phyloP scores from a whole-genome alignment of 106 monocot species.

The Platanthera zijinensis region DNA sequence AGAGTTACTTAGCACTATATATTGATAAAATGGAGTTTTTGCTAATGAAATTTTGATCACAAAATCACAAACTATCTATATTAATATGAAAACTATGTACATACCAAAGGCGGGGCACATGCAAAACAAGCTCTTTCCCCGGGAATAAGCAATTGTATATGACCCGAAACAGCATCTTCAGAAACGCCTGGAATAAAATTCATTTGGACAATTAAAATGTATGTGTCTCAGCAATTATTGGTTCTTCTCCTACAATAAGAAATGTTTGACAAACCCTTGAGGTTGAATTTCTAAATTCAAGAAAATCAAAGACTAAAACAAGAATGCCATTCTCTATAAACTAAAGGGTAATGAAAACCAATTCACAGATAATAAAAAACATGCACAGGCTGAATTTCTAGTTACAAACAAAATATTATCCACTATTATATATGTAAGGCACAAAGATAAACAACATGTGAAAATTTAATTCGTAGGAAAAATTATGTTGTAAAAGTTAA shows the following conservation, averaged over 20 bases:
- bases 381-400: neutral
- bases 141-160: slow-evolving; percentile 88
- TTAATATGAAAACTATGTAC: slow-evolving; percentile 4
- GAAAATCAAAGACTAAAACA: neutral
- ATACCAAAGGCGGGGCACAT: slow-evolving; percentile 89
- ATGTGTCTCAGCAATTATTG: neutral
- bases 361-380: neutral
- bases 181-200: slow-evolving; percentile 67
- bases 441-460: neutral
- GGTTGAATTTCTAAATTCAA: neutral
- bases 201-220: neutral
- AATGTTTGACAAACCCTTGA: neutral
- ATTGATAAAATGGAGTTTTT: no score
- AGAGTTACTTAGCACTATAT: no score
- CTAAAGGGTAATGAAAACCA: neutral
- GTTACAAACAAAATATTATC: neutral
- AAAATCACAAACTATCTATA: neutral
- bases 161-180: slow-evolving; percentile 99
- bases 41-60: neutral
- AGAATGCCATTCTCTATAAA: neutral
- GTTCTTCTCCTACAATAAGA: neutral
- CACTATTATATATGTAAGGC: neutral
- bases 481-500: neutral
- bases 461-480: neutral
- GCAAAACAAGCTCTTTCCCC: slow-evolving; percentile 98